phyloP scores from a whole-genome alignment of 768 basidiomycete species.

The Cantharellus anzutake region DNA sequence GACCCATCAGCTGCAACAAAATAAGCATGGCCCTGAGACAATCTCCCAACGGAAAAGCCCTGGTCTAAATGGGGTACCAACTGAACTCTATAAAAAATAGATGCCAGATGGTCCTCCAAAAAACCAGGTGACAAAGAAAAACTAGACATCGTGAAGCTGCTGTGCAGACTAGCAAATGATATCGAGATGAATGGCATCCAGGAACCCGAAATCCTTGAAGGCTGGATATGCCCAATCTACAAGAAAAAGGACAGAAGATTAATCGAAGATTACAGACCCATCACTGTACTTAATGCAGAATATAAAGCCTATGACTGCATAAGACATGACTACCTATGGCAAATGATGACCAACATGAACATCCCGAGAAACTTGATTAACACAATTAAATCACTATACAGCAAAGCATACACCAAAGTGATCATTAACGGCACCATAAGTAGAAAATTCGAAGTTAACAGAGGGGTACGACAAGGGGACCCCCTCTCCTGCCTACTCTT shows the following conservation, averaged over 20 bases:
- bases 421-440: conserved; percentile 9
- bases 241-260: conserved; percentile 9
- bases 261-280: too few species aligned
- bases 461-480: conserved; percentile 14
- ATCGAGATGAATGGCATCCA: background rate
- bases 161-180: background rate
- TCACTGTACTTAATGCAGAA: too few species aligned
- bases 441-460: background rate
- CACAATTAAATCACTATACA: conserved; percentile 12
- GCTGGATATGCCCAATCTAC: conserved; percentile 11
- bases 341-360: background rate
- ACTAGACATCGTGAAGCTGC: too few species aligned
- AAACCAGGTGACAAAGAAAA: too few species aligned
- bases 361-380: conserved; percentile 11
- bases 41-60: too few species aligned
- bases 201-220: conserved; percentile 7
- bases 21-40: too few species aligned
- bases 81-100: too few species aligned
- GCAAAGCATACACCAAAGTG: conserved; percentile 7
- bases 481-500: conserved; percentile 12
- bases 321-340: conserved; percentile 10
- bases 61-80: too few species aligned
- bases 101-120: too few species aligned
- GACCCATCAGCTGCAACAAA: too few species aligned
- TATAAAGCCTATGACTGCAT: conserved; percentile 13